These are phyloP conservation scores for Taphrina communis DNA, from an alignment of 1,139 yeast species.

Conservation along the genomic window DNA sequence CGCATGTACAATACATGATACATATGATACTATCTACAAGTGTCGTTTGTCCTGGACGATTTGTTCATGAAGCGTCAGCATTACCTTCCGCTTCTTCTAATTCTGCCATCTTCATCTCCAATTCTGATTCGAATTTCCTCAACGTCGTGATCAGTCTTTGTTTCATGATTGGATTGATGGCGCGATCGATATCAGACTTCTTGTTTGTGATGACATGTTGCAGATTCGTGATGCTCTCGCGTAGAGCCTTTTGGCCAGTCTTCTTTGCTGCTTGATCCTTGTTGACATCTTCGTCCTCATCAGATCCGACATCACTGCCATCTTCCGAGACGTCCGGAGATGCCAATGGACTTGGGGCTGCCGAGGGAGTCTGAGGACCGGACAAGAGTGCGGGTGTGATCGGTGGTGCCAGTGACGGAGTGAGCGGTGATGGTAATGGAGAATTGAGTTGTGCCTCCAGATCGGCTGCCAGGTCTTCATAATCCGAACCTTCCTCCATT, in stretches of 20 bases:
- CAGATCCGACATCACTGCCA: conserved; percentile 61
- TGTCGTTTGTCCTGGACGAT: background rate
- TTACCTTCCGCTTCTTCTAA: conserved; percentile 25
- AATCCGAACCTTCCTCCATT: conserved; percentile 45
- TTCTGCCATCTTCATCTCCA: conserved; percentile 74
- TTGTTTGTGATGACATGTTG: conserved; percentile 80
- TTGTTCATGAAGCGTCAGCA: background rate
- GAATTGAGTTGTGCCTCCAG: conserved; percentile 48
- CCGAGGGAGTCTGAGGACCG: conserved; percentile 51
- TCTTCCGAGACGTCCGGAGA: conserved; percentile 55
- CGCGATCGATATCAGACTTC: conserved; percentile 72
- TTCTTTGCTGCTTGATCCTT: conserved; percentile 55
- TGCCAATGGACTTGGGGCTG: conserved; percentile 45
- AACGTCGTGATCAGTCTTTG: conserved; percentile 86
- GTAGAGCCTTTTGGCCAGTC: conserved; percentile 72
- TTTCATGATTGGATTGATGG: conserved; percentile 85
- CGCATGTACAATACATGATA: too few relatives aligned
- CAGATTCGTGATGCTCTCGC: conserved; percentile 84
- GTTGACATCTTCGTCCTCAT: conserved; percentile 59
- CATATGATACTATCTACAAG: background rate
- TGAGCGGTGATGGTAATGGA: conserved; percentile 15
- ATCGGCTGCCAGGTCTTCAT: conserved; percentile 49
- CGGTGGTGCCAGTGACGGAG: conserved; percentile 15
- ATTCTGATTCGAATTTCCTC: conserved; percentile 75
- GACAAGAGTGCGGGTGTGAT: background rate